phyloP scores from a whole-genome alignment of 345 rosid genomes.

The Rhodomyrtus tomentosa region DNA sequence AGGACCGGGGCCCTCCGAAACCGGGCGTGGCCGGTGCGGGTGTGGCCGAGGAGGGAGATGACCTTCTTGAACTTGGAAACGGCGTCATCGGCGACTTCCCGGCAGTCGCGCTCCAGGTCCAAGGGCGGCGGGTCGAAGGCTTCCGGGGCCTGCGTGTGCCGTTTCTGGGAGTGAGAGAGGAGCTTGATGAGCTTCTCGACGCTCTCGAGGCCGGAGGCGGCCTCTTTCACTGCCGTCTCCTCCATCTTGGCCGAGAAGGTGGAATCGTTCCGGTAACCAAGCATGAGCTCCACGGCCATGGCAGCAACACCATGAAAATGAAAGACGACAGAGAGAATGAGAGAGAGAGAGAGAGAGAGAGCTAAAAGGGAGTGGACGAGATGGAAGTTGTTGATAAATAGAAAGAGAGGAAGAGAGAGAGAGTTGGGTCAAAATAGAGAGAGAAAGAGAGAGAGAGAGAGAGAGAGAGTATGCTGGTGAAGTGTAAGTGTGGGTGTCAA shows the following conservation, averaged over 20 bases:
- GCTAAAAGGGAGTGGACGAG: background rate
- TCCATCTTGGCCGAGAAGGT: slow-evolving; percentile 28
- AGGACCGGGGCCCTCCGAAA: slow-evolving; percentile 42
- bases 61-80: slow-evolving; percentile 78
- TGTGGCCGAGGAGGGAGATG: slow-evolving; percentile 76
- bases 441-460: background rate
- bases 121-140: slow-evolving; percentile 5
- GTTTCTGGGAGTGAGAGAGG: slow-evolving; percentile 37
- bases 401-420: background rate
- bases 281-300: slow-evolving; percentile 54
- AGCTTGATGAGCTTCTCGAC: slow-evolving; percentile 64
- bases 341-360: background rate
- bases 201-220: slow-evolving; percentile 72
- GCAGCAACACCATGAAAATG: slow-evolving; percentile 6
- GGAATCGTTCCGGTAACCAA: slow-evolving; percentile 22
- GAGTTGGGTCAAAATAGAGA: slow-evolving; percentile 21
- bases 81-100: slow-evolving; percentile 49
- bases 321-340: background rate
- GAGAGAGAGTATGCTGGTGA: background rate
- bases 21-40: slow-evolving; percentile 89
- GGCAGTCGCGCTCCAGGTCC: slow-evolving; percentile 47
- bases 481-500: background rate
- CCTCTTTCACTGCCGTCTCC: slow-evolving; percentile 64
- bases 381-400: slow-evolving; percentile 24
- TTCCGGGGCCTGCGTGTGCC: background rate